Conservation (phyloP, 2,329 filamentous ascomycete species). For the Diaporthe helianthi region DNA sequence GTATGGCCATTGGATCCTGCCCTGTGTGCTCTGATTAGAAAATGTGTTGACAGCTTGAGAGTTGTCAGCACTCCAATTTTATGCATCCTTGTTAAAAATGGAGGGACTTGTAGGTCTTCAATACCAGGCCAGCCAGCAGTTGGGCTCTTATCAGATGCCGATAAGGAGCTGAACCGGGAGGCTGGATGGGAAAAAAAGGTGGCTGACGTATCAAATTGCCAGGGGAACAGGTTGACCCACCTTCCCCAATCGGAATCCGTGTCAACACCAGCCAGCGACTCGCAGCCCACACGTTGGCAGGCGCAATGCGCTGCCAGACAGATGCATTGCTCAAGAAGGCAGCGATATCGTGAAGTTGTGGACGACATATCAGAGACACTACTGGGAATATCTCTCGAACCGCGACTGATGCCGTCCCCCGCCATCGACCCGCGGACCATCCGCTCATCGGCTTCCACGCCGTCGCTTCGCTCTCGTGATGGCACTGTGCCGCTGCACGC, state of each 20-base stretch:
- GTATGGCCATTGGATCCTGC: too few relatives aligned
- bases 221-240: slow-evolving; percentile 16
- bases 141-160: background rate
- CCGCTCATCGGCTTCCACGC: slow-evolving; percentile 77
- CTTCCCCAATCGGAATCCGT: slow-evolving; percentile 20
- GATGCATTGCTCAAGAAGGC: slow-evolving; percentile 41
- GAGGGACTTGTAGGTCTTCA: background rate
- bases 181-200: background rate
- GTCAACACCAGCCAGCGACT: slow-evolving; percentile 3
- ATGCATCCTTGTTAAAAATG: too few relatives aligned
- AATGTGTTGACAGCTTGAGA: too few relatives aligned
- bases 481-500: slow-evolving; percentile 65
- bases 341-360: slow-evolving; percentile 39
- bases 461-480: slow-evolving; percentile 77
- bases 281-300: slow-evolving; percentile 21
- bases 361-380: slow-evolving; percentile 43
- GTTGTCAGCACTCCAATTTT: too few relatives aligned
- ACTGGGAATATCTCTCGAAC: slow-evolving; percentile 49
- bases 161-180: slow-evolving; percentile 11
- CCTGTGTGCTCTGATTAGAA: too few relatives aligned
- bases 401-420: slow-evolving; percentile 54
- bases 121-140: background rate
- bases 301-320: slow-evolving; percentile 28
- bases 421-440: slow-evolving; percentile 49
- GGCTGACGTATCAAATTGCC: slow-evolving; percentile 24